Conservation (phyloP, 352 stramenopile species). For the Globisporangium echinulatum region DNA sequence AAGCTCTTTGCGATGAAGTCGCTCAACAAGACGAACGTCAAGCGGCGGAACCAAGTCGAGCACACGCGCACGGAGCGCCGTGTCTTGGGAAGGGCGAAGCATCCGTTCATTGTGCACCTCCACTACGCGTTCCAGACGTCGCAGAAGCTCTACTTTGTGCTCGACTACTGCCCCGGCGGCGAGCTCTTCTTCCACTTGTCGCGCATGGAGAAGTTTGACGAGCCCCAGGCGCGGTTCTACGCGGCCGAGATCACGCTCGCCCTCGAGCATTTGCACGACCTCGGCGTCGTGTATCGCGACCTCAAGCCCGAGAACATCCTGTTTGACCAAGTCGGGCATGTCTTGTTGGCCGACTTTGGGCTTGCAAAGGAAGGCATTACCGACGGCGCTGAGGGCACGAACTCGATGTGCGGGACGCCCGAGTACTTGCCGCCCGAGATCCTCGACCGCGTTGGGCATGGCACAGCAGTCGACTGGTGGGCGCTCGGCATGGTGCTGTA, state of each 20-base stretch:
- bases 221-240: conserved; percentile 88
- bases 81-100: conserved; percentile 83
- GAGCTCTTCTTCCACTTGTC: conserved; percentile 90
- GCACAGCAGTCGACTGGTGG: conserved; percentile 91
- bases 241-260: conserved; percentile 88
- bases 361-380: conserved; percentile 85
- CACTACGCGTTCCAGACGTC: conserved; percentile 90
- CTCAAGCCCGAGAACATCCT: conserved; percentile 86
- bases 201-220: conserved; percentile 85
- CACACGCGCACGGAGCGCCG: conserved; percentile 78
- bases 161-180: conserved; percentile 88
- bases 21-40: conserved; percentile 89
- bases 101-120: conserved; percentile 90
- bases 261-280: conserved; percentile 83
- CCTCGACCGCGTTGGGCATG: conserved; percentile 83
- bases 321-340: conserved; percentile 72
- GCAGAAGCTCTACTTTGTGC: conserved; percentile 89
- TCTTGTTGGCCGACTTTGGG: conserved; percentile 83
- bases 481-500: conserved; percentile 90
- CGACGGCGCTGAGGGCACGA: conserved; percentile 74
- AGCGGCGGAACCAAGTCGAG: conserved; percentile 80
- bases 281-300: conserved; percentile 87
- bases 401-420: conserved; percentile 88
- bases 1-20: conserved; percentile 84
- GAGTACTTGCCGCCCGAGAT: conserved; percentile 93